Conservation (phyloP, 108 stramenopile genomes). For the Skeletonema menzelii region DNA sequence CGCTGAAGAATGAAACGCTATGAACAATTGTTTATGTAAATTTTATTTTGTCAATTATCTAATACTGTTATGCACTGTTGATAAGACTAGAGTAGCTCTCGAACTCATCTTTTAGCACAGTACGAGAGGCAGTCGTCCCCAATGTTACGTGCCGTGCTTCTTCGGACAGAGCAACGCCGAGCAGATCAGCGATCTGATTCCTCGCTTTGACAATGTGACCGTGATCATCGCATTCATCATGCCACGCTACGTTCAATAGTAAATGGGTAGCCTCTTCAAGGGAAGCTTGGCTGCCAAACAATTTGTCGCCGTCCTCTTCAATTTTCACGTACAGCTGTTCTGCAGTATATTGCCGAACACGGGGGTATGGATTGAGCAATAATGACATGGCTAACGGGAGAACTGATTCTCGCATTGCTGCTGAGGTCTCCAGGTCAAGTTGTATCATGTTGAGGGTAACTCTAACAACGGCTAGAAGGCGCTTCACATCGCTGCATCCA, state of each 20-base stretch:
- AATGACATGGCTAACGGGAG: conserved; percentile 68
- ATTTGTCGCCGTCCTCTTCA: conserved; percentile 51
- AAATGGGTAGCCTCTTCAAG: conserved; percentile 46
- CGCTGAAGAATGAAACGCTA: not conserved
- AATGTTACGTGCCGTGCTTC: conserved; percentile 19
- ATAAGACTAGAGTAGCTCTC: conserved; percentile 51
- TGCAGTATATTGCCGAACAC: conserved; percentile 81
- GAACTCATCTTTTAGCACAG: conserved; percentile 47
- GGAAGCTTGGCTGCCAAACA: conserved; percentile 15
- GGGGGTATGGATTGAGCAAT: conserved; percentile 87
- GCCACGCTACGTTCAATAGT: conserved; percentile 45
- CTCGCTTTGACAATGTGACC: conserved; percentile 27
- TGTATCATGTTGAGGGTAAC: conserved; percentile 65
- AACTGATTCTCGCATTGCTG: conserved; percentile 34
- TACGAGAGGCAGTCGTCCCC: not conserved
- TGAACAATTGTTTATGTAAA: not conserved
- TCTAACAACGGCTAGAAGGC: conserved; percentile 62
- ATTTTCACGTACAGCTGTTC: conserved; percentile 87
- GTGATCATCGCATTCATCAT: conserved; percentile 44
- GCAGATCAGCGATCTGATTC: conserved; percentile 46
- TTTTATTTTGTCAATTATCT: not conserved
- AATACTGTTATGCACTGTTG: conserved; percentile 12
- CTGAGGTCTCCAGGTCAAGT: conserved; percentile 34
- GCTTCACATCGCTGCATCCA: conserved; percentile 69
- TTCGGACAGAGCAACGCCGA: conserved; percentile 29